Base-by-base conservation (phyloP, 2,329 filamentous ascomycete genomes). In the Fusarium avenaceum region DNA sequence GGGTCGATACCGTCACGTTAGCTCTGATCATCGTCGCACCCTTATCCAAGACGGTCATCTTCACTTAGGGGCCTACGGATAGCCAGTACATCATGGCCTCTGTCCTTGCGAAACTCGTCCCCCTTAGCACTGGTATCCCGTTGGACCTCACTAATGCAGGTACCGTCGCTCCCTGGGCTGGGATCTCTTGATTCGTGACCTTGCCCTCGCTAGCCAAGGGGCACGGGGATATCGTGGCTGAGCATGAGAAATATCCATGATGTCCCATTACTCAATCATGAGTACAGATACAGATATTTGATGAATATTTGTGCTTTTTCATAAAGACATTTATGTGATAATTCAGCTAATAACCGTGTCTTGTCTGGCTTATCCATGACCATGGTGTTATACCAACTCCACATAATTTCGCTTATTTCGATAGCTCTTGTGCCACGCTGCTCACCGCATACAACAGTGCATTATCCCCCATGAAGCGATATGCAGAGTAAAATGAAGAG, bases 401-500 rank as follows among this genome's bases (percentile, higher is more conserved):
- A 68, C 67, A 70, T 70, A 55, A 70, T 70, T 44, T 70, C 67
- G 67, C 67, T 71, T 70, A 55, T 42, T 49, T 45, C 66, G 32
- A 48, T 51, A 57, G 51, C 42, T 67, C 64, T 67, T 67, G 66
- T 69, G 51, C 59, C 40, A 30, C 40, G 44, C 54, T 66, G 61
- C 65, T 69, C 67, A 70, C 66, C 67, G 67, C 66, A 69, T 63
- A 39, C 44, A 32, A 58, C 39, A 54, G 40, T 65, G 61, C 61
- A 69, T 69, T n/a, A 24, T 33, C 57, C 30, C 48, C 54, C 54
- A 56, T 71, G 53, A 64, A 56, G 56, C 58, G 52, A 72, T 65
- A 72, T 72, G 70, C 70, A 69, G 26, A 50, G 52, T 67, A 57
- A 72, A 69, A 72, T 72, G 70, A 72, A 67, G 57, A 62, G 55